A percentile compares a stretch with the other conserved stretches of the same genome.
Conservation (phyloP, 2,329 filamentous ascomycete species). For the Cordyceps tenuipes region DNA sequence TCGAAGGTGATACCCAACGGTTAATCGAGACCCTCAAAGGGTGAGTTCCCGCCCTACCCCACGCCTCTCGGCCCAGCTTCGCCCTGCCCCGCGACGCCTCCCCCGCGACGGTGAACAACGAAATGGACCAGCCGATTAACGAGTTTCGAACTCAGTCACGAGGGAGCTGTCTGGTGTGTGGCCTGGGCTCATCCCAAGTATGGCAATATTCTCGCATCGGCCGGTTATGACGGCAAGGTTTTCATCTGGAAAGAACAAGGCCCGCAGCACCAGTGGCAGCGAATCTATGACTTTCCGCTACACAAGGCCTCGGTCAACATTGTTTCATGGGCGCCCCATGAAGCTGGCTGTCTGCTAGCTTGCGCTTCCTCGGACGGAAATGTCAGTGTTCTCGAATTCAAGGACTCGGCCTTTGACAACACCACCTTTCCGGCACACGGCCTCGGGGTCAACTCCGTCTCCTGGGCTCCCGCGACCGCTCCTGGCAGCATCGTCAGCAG, state of each 20-base stretch:
- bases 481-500: conserved; percentile 80
- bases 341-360: conserved; percentile 87
- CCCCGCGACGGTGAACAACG: not conserved
- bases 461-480: conserved; percentile 80
- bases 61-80: not conserved
- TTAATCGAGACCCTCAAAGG: conserved; percentile 90
- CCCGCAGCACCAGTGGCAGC: conserved; percentile 57
- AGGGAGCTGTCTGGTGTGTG: conserved; percentile 96
- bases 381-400: conserved; percentile 92
- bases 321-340: conserved; percentile 94
- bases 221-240: conserved; percentile 95
- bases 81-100: not conserved
- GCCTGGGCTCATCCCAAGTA: conserved; percentile 98
- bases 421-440: conserved; percentile 86
- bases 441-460: conserved; percentile 89
- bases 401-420: conserved; percentile 88
- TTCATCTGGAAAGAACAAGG: conserved; percentile 93
- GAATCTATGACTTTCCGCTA: conserved; percentile 85
- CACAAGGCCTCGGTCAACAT: conserved; percentile 97
- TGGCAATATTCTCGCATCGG: conserved; percentile 92
- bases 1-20: conserved; percentile 85
- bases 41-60: conserved; percentile 39
- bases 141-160: conserved; percentile 54
- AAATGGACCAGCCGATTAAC: conserved; percentile 13
- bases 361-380: conserved; percentile 91